Evolutionary conservation across 2,329 filamentous ascomycete species (phyloP), one percentile per base, ranked within the genome.

Genomic region (Beauveria caledonica): DNA sequence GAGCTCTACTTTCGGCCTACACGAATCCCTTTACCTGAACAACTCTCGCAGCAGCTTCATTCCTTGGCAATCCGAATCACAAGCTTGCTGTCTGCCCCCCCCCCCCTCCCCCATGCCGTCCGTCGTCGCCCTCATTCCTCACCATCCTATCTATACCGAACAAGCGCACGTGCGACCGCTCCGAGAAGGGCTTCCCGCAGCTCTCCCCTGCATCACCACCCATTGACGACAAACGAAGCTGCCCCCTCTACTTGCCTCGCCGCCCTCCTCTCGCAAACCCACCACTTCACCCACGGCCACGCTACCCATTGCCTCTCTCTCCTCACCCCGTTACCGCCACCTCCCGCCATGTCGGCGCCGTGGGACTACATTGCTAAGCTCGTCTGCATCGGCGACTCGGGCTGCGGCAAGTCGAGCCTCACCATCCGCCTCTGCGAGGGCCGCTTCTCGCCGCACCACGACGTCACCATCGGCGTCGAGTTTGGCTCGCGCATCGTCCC

Each of bases 281-380:
- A 36, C 15, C 1, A 36, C 33, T 15, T 36, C 33, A 36, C 33
- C 33, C 33, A 36, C 33, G 13, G 33, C 33, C 5, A 36, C 33
- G 33, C 33, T 15, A 13, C 13, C 33, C 33, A 36, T 36, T 36
- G 33, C 11, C 33, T 36, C 33, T 36, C 23, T n/a, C 25, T 13
- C 13, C 17, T 17, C 8, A 27, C 25, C 3, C 25, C 25, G 15
- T 33, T 10, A 5, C 45, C 36, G 42, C 62, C 51, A 21, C 40
- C 62, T 6, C 55, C 63, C 58, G 65, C 67, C 72, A 86, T 86
- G 82, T 81, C 81, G 70, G 83, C 86, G 70, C 88, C 91, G 75
- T 97, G 93, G 93, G 92, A 97, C 79, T 97, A 95, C 80, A 99
- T 97, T 72, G 92, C 93, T 74, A 99, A 99, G 77, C 90, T 99